These are phyloP conservation scores for Candida morakotiae DNA, from an alignment of 805 yeast genomes.

Conservation along the genomic window DNA sequence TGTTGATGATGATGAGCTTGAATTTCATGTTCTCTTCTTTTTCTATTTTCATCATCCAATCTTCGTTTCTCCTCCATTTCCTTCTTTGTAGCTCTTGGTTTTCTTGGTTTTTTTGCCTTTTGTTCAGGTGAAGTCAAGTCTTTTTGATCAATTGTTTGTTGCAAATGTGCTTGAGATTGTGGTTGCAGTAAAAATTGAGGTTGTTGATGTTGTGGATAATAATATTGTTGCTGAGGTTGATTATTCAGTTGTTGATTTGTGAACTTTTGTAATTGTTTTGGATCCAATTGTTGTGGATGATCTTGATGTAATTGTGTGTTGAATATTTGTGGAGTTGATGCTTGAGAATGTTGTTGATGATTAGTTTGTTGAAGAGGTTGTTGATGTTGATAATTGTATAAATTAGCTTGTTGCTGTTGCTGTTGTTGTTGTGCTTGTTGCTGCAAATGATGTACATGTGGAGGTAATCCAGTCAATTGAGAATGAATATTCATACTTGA, in stretches of 20 bases:
- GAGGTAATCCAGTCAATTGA: constrained; percentile 5
- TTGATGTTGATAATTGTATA: constrained; percentile 3
- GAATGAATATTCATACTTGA: constrained; percentile 6
- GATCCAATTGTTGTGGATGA: constrained; percentile 13
- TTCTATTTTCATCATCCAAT: constrained; percentile 14
- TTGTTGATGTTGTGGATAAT: constrained; percentile 7
- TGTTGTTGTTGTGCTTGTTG: constrained; percentile 9
- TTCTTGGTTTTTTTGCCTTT: constrained; percentile 9
- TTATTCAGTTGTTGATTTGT: constrained; percentile 9
- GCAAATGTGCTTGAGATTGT: constrained; percentile 11
- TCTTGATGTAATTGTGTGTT: constrained; percentile 7
- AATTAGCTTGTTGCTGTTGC: constrained; percentile 7
- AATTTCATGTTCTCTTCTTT: constrained; percentile 12
- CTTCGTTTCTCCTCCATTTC: constrained; percentile 9
- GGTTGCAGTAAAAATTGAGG: constrained; percentile 9
- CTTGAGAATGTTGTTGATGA: constrained; percentile 11
- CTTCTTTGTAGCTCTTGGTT: constrained; percentile 9
- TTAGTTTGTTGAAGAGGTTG: constrained; percentile 10
- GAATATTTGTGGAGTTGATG: constrained; percentile 6
- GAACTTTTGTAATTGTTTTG: constrained; percentile 11
- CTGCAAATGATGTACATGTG: constrained; percentile 5
- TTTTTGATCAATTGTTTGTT: constrained; percentile 3
- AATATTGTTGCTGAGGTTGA: constrained; percentile 8
- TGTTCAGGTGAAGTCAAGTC: constrained; percentile 6
- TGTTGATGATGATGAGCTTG: constrained; percentile 2